Percentiles rank a stretch among this genome's conserved stretches.
phyloP scores from a whole-genome alignment of 768 basidiomycete species.

The Terana coerulea region DNA sequence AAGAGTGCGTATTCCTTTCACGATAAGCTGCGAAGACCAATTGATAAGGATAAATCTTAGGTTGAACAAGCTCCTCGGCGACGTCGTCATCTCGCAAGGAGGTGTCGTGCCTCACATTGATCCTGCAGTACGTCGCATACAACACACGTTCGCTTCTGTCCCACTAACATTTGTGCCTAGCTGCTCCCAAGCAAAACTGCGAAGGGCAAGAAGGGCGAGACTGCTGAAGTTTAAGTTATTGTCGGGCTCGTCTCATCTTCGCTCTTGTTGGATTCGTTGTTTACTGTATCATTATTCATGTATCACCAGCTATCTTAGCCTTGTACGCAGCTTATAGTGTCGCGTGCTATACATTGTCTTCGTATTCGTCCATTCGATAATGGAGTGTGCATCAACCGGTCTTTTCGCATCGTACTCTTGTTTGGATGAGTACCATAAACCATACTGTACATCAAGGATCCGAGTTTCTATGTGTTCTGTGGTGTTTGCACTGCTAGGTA shows the following conservation, averaged over 20 bases:
- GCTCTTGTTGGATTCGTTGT: slow-evolving; percentile 1
- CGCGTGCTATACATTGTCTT: too few relatives aligned
- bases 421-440: too few relatives aligned
- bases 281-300: slow-evolving; percentile 3
- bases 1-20: slow-evolving; percentile 49
- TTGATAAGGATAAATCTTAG: slow-evolving; percentile 33
- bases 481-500: too few relatives aligned
- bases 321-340: too few relatives aligned
- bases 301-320: slow-evolving; percentile 2
- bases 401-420: too few relatives aligned
- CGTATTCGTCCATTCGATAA: too few relatives aligned
- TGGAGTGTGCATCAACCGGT: too few relatives aligned
- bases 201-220: slow-evolving; percentile 41
- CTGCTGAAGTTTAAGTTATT: slow-evolving; percentile 41
- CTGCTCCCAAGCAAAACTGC: slow-evolving; percentile 41
- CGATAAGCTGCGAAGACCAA: not conserved
- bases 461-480: too few relatives aligned
- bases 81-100: slow-evolving; percentile 88
- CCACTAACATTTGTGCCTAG: slow-evolving; percentile 17
- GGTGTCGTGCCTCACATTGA: slow-evolving; percentile 80
- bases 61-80: slow-evolving; percentile 77
- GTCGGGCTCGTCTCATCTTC: not conserved
- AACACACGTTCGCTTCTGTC: not conserved
- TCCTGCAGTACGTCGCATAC: slow-evolving; percentile 26
- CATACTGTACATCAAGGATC: too few relatives aligned